A percentile compares a stretch with the other conserved stretches of the same genome.
Conservation (phyloP, 2,329 filamentous ascomycete species). For the Arthrobotrys sphaeroides region DNA sequence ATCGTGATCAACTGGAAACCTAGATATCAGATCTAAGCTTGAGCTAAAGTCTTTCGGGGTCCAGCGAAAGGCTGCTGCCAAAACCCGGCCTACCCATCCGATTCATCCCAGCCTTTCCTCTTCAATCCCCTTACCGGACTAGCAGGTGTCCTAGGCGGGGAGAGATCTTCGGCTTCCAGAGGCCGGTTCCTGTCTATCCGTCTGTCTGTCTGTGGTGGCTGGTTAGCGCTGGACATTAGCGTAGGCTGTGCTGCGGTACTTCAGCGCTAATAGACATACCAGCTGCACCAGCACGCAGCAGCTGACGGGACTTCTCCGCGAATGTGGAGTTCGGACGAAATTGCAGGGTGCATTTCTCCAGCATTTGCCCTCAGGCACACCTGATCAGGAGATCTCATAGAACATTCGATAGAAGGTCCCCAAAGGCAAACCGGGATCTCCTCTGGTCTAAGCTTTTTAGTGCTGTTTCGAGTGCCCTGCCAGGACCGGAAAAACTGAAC, state of each 20-base stretch:
- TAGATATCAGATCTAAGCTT: neutral
- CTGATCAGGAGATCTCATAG: constrained; percentile 51
- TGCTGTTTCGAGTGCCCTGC: constrained; percentile 48
- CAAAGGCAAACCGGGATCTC: neutral
- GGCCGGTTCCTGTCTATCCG: neutral
- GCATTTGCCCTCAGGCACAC: neutral
- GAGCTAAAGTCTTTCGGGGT: constrained; percentile 1
- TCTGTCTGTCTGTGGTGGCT: neutral
- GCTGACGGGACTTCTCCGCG: constrained; percentile 22
- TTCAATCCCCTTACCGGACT: constrained; percentile 17
- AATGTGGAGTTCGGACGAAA: constrained; percentile 45
- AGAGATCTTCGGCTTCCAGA: constrained; percentile 12
- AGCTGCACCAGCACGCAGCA: neutral
- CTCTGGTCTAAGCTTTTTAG: constrained; percentile 40
- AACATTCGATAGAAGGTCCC: constrained; percentile 41
- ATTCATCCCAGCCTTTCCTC: constrained; percentile 13
- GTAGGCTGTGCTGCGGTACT: neutral
- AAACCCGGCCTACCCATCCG: constrained; percentile 37
- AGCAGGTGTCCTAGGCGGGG: neutral
- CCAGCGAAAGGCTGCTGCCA: too few relatives aligned
- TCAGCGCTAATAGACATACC: neutral
- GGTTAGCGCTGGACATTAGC: constrained; percentile 3
- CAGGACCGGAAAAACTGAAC: constrained; percentile 50
- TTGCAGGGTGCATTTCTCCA: constrained; percentile 34
- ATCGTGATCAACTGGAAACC: constrained; percentile 3